These are phyloP conservation scores for Otatea glauca DNA, from an alignment of 176 grass and related monocot genomes.

Conservation along the genomic window DNA sequence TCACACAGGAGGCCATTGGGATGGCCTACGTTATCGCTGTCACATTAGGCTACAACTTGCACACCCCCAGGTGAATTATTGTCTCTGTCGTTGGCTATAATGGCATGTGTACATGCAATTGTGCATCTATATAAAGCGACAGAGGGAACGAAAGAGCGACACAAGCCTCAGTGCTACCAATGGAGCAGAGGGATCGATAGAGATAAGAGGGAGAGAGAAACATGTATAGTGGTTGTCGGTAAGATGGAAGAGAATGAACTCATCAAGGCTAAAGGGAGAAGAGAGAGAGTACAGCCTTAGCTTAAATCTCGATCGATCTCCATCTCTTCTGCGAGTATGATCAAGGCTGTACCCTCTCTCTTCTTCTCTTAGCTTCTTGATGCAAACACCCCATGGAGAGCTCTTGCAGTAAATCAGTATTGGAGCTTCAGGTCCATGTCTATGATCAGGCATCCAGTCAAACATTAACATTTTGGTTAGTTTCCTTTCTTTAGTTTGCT, in stretches of 20 bases:
- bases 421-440: background rate
- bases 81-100: slow-evolving; percentile 41
- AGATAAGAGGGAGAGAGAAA: background rate
- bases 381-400: slow-evolving; percentile 15
- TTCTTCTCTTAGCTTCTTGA: slow-evolving; percentile 56
- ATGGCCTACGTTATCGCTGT: slow-evolving; percentile 36
- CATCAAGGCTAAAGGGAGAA: slow-evolving; percentile 54
- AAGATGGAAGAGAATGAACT: background rate
- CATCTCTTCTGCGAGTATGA: background rate
- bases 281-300: slow-evolving; percentile 62
- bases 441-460: background rate
- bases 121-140: slow-evolving; percentile 42
- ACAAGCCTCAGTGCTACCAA: slow-evolving; percentile 16
- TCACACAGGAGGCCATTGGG: slow-evolving; percentile 24
- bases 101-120: slow-evolving; percentile 24
- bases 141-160: background rate
- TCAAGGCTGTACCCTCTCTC: slow-evolving; percentile 60
- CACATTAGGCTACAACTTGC: slow-evolving; percentile 36
- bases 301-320: background rate
- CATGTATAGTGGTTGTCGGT: background rate
- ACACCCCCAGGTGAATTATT: slow-evolving; percentile 50
- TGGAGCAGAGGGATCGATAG: background rate
- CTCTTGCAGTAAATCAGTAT: background rate
- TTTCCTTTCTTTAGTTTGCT: slow-evolving; percentile 14
- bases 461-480: slow-evolving; percentile 2